Evolutionary conservation across 495 filamentous ascomycete species (phyloP), one percentile per base, ranked within the genome.

Genomic region (Aspergillus campestris): DNA sequence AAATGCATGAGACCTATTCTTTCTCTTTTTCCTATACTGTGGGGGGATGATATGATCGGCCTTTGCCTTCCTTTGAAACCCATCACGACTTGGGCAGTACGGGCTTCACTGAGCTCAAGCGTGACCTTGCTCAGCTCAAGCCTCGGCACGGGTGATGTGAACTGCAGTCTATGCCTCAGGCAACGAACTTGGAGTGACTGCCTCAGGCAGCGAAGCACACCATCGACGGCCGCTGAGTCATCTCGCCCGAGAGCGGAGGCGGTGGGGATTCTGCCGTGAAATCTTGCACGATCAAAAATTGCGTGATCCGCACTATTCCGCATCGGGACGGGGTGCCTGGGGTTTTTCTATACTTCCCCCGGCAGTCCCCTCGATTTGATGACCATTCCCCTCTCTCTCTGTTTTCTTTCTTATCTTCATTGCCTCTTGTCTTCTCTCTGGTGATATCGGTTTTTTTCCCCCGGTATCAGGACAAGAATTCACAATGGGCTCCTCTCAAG

Each of bases 291-390:
- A 24, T 24, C 18, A 24, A 24, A 4, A 24, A 60, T 65, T 66
- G 59, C 59, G 60, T 60, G 63, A 65, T 72, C 56, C 42, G 34
- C 62, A 49, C 69, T 72, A 72, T 32, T 55, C 54, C 53, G 44
- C 31, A 56, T 63, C 32, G 35, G 67, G 65, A 45, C 59, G 55
- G 41, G 48, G 40, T 24, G 18, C 57, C 59, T 53, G 56, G 60
- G 59, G 48, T 44, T 61, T 65, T 62, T 62, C 57, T 66, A 64
- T 62, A 62, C 45, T 42, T 36, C 27, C n/a, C 31, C 9, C 9
- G 12, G 12, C 41, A 46, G 45, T 48, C 45, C 48, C 40, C 32
- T 38, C 46, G 40, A 35, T 48, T 40, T 31, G 30, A 35, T 42
- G 52, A 45, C 49, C 53, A 49, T 55, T 50, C 45, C 36, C 45